Base-by-base conservation (phyloP, 208 protist species). In the Trypanosoma congolense region DNA sequence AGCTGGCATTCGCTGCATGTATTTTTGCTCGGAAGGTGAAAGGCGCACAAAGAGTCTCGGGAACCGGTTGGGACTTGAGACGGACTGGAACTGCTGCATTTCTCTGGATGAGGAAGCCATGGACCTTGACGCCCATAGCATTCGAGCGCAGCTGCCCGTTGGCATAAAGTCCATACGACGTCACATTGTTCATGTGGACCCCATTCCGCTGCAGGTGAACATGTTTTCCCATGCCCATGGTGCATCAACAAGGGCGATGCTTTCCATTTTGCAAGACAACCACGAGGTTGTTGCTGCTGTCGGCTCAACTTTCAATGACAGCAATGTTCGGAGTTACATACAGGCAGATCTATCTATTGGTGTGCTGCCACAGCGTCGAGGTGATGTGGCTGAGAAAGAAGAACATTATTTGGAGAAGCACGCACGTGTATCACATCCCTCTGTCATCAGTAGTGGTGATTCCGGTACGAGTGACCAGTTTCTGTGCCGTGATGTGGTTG, bases 21-120 rank as follows among this genome's bases (percentile, higher is more conserved):
- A 85, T 57, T 97, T 97, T 49, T 91, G 72, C 30, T 44, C 65
- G 5, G 76, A 80, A n/a, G 95, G 84, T 47, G 75, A 92, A 53
- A 71, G 83, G 33, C 81, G 80, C 35, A 96, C 91, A 3, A 95
- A 94, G 56, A 88, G 88, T 36, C 96, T 97, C 54, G 93, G 90
- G 18, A 76, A 75, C 30, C 84, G 90, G 18, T 57, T 98, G 0
- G 95, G 95, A 6, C 66, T 98, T 6, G 86, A 96, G 55, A 96
- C 90, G 28, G 95, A 97, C 61, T 98, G 93, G 92, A 98, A 98
- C 74, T 96, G 89, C 65, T 97, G 92, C 63, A 97, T 98, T 30
- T 95, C 92, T 1, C 66, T 98, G 9, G 82, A 90, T 48, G 74
- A 87, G 47, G 83, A 83, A 12, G 80, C 78, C n/a, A 88, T 91